These are phyloP conservation scores for Bryum argenteum DNA, from an alignment of 225 moss, liverwort and hornwort genomes.

Conservation along the genomic window DNA sequence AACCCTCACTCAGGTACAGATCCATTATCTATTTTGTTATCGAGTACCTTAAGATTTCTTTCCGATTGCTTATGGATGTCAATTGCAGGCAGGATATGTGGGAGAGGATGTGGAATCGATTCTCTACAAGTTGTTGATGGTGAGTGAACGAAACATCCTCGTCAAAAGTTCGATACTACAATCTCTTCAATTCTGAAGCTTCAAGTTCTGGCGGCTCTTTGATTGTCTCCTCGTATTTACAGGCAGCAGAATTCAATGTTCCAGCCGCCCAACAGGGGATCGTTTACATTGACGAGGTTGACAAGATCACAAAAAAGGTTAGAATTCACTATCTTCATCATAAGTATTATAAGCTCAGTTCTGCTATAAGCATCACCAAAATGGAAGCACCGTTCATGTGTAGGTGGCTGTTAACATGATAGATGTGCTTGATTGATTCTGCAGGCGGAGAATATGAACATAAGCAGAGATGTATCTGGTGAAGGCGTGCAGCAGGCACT, in stretches of 20 bases:
- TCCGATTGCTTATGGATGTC: conserved; percentile 2
- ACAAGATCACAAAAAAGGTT: conserved; percentile 95
- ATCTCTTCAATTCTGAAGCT: not conserved
- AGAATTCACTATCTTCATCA: not conserved
- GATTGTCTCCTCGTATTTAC: conserved; percentile 7
- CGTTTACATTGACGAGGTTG: conserved; percentile 92
- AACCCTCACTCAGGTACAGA: conserved; percentile 80
- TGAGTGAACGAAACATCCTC: conserved; percentile 27
- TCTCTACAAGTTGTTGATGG: conserved; percentile 87
- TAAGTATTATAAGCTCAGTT: not conserved
- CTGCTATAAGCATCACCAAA: no score
- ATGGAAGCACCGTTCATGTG: no score
- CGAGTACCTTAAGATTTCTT: not conserved
- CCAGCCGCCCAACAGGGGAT: conserved; percentile 96
- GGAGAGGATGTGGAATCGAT: conserved; percentile 96
- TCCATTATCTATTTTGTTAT: not conserved
- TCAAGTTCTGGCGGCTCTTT: conserved; percentile 9
- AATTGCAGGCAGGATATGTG: conserved; percentile 80
- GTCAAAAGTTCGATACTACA: not conserved
- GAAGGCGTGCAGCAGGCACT: conserved; percentile 95
- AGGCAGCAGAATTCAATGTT: conserved; percentile 94
- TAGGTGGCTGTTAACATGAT: not conserved
- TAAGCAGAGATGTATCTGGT: conserved; percentile 90
- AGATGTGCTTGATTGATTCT: conserved; percentile 16
- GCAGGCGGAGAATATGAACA: conserved; percentile 90